Evolutionary conservation across 208 protist genomes (phyloP), one percentile per base, ranked within the genome.

Genomic region (Naegleria lovaniensis): DNA sequence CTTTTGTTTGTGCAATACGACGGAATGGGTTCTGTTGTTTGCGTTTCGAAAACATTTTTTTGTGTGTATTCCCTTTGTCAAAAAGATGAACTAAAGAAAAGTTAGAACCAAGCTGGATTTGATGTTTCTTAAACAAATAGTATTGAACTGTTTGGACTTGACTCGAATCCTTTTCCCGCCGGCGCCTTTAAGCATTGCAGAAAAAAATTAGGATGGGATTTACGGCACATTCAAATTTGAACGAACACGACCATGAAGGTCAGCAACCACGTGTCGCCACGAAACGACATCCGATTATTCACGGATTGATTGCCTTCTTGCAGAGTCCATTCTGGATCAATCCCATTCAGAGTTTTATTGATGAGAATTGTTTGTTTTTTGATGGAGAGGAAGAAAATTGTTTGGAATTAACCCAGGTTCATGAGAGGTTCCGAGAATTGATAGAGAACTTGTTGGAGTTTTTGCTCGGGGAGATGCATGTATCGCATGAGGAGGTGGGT

Each of bases 341-440:
- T 39, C 96, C 95, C 0, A 94, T 97, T 22, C 93, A 96, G 52
- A 94, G 96, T 91, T 98, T 97, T 93, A 92, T 97, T 40, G 97
- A 98, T 91, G 96, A 97, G 11, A 95, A 97, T 92, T 98, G 97
- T 93, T 94, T 91, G 58, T 40, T 97, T 3, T 98, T 98, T 90
- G 95, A 95, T 43, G 29, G 22, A 38, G 91, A 91, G 25, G 94
- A 94, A 33, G 96, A 97, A 88, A 96, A 97, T 94, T 96, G 96
- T 92, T 87, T 98, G 5, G 95, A 97, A 92, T 96, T 97, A 93
- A 97, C 95, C 0, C 90, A 92, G 1, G 92, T 97, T 58, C 95
- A 97, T 93, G 90, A 95, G 29, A 89, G 95, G 79, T 98, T 97
- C 91, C 90, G 93, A 16, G 90, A 94, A 33, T 94, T 98, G 6